A percentile compares a stretch with the other conserved stretches of the same genome.
Evolutionary conservation across 345 rosid genomes (phyloP).

Genomic region (Rhizophora apiculata): DNA sequence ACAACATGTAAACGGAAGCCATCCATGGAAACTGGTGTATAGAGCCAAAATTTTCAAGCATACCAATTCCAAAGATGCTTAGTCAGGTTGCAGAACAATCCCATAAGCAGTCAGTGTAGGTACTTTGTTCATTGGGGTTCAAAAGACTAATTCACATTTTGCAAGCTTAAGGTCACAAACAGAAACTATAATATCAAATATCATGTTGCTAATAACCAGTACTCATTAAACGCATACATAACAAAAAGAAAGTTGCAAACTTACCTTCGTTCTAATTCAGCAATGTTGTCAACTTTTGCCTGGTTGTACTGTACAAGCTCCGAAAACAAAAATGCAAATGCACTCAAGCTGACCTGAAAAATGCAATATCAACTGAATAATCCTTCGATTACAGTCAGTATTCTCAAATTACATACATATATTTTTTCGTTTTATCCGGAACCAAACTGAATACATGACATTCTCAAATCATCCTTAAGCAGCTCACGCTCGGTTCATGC

Average conservation of each 20-base stretch:
- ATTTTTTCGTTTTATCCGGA: background rate
- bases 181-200: background rate
- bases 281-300: conserved; percentile 93
- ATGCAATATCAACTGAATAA: conserved; percentile 20
- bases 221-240: background rate
- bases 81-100: background rate
- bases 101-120: too few relatives aligned
- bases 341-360: conserved; percentile 40
- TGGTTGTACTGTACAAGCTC: conserved; percentile 98
- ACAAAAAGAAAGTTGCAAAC: background rate
- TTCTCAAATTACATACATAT: background rate
- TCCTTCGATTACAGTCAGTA: background rate
- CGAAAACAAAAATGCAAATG: conserved; percentile 49
- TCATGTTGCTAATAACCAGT: background rate
- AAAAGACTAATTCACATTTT: background rate
- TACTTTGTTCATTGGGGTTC: background rate
- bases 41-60: conserved; percentile 4
- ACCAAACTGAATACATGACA: too few relatives aligned
- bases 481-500: too few relatives aligned
- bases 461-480: too few relatives aligned
- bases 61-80: background rate
- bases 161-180: background rate
- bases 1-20: background rate
- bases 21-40: background rate
- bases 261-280: conserved; percentile 90